Base-by-base conservation (phyloP, 306 rosid genomes). In the Neltuma alba region DNA sequence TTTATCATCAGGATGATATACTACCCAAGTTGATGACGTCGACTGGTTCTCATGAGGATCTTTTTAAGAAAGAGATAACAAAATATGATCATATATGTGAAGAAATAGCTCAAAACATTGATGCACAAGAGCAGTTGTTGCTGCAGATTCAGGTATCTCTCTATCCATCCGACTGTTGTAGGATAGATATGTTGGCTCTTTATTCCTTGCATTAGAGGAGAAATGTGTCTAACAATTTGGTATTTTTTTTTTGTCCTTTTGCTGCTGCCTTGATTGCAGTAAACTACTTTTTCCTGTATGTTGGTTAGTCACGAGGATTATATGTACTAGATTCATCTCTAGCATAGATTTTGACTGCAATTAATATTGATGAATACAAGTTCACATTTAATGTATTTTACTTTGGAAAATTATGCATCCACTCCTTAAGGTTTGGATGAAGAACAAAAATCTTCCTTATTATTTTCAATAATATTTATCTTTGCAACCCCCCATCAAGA, bases 1-100 rank as follows among this genome's bases (percentile, higher is more conserved):
- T 70, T 68, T 77, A 74, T 77, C 78, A 85, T 73, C 91, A 95
- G 99, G 99, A 95, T 89, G 98, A 95, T 88, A 95, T 95, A 84
- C 88, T 95, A 77, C 98, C 99, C 31, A 95, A 95, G 87, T 87
- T 95, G 93, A 95, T 95, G 99, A 95, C 98, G 67, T 93, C 96
- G 81, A 93, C 99, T 1, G 97, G 97, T 74, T 95, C 99, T 79
- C 89, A 91, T 78, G 99, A 95, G 85, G 99, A 93, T 87, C 99
- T 95, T 86, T 95, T 91, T 85, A 90, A 86, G 88, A 95, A 93
- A 87, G 99, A 95, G 85, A 80, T 91, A 66, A 89, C 99, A 72
- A 95, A 95, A 78, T 95, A 95, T 81, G 97, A 95, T 81, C 93
- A 78, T 84, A 93, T 95, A 50, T 86, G 91, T 74, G 96, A 88